Conservation (phyloP, 2,329 filamentous ascomycete species). For the Ophidiomyces ophidiicola region DNA sequence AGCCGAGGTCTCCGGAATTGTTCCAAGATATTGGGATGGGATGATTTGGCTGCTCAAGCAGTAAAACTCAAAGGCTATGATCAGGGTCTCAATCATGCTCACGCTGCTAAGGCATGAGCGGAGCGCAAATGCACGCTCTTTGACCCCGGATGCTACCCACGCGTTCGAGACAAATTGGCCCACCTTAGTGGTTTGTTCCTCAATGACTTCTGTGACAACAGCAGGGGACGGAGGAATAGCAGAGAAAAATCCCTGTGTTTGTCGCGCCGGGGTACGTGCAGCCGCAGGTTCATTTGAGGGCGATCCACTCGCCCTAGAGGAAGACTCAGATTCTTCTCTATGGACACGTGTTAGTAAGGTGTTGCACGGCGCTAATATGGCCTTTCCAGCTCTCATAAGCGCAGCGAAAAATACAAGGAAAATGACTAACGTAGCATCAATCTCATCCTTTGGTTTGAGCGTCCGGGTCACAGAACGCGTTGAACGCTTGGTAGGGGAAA, state of each 20-base stretch:
- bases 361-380: background rate
- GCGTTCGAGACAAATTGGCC: conserved; percentile 25
- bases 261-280: conserved; percentile 26
- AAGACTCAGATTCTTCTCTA: conserved; percentile 19
- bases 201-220: conserved; percentile 62
- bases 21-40: conserved; percentile 58
- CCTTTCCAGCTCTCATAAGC: conserved; percentile 2
- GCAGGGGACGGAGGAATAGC: conserved; percentile 71
- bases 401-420: background rate
- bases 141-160: conserved; percentile 28
- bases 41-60: conserved; percentile 60
- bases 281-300: conserved; percentile 29
- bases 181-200: conserved; percentile 43
- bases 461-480: conserved; percentile 29
- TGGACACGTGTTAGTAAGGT: background rate
- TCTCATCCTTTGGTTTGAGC: conserved; percentile 33
- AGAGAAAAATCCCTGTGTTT: conserved; percentile 37
- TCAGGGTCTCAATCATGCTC: conserved; percentile 52
- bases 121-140: conserved; percentile 46
- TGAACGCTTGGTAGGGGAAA: conserved; percentile 19
- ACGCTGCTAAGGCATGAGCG: conserved; percentile 58
- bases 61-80: conserved; percentile 57
- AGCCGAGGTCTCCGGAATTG: conserved; percentile 50
- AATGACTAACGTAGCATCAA: conserved; percentile 17
- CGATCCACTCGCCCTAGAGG: conserved; percentile 26